Base-by-base conservation (phyloP, 1,284 basidiomycete species). In the Rhodotorula sp. region DNA sequence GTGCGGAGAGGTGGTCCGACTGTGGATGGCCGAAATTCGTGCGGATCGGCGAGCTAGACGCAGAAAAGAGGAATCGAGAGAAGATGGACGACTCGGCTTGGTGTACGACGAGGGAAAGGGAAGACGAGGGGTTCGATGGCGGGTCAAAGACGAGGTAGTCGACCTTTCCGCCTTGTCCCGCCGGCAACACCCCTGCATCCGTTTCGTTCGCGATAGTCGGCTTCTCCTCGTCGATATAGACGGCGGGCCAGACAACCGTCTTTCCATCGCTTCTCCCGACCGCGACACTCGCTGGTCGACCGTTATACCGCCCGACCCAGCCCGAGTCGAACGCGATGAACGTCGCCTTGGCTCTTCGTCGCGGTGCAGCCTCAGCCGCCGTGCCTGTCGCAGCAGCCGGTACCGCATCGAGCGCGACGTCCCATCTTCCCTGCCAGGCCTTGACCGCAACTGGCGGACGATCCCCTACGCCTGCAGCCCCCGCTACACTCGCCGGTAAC, bases 201-300 rank as follows among this genome's bases (percentile, higher is more conserved):
- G 18, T n/a, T 6, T 24, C 37, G 2, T 6, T 2, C 4, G 20
- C 51, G 15, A 50, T 11, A 16, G 59, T 15, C 20, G 31, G n/a
- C 22, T 47, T 44, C 22, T 62, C 55, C 5, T 46, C 61, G 20
- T 60, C 65, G 13, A 74, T 30, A 37, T 71, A 66, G 26, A 76
- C 18, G 0, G n/a, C 47, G 1, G 51, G 52, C 70, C 71, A 77
- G 2, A 70, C 62, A 40, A 70, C 56, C 2, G 66, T 54, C 13
- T 63, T 59, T 1, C 74, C 74, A 28, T 71, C 67, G 18, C 68
- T 68, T 48, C 69, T 61, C 2, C 76, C 76, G 6, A 73, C 64
- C n/a, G 69, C 74, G 0, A 77, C 5, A 5, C 63, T 55, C 26
- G 61, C 67, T 4, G 31, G 40, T 28, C 66, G 54, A 11, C 65